phyloP scores from a whole-genome alignment of 371 early-diverging fungal species.

The Haplosporangium sp. region DNA sequence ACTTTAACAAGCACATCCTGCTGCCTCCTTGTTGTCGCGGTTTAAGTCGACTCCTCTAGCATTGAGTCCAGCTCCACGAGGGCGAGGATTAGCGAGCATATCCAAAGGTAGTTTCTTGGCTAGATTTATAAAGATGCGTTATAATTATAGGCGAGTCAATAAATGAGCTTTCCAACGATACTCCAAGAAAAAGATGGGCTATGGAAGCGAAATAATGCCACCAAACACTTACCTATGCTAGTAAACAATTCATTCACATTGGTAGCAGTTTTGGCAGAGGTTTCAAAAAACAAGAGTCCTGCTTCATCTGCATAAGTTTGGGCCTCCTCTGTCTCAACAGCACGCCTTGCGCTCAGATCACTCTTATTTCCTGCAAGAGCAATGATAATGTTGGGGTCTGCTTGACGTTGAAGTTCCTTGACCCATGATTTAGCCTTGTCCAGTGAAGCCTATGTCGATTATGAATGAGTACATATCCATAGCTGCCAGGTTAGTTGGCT shows the following conservation, averaged over 20 bases:
- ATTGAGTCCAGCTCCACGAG: slow-evolving; percentile 47
- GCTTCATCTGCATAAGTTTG: slow-evolving; percentile 90
- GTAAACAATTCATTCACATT: slow-evolving; percentile 90
- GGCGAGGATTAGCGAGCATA: slow-evolving; percentile 58
- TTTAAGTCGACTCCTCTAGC: slow-evolving; percentile 55
- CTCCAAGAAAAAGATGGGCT: neutral
- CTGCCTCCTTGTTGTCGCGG: slow-evolving; percentile 41
- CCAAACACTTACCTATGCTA: slow-evolving; percentile 76
- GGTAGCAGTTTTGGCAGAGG: slow-evolving; percentile 92
- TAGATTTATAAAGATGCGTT: slow-evolving; percentile 16
- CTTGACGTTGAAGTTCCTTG: slow-evolving; percentile 95
- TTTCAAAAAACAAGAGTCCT: slow-evolving; percentile 91
- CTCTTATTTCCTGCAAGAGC: slow-evolving; percentile 97
- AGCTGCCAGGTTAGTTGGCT: too few relatives aligned
- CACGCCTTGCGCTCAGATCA: slow-evolving; percentile 85
- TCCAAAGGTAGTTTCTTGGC: slow-evolving; percentile 81
- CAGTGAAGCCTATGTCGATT: slow-evolving; percentile 80
- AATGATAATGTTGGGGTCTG: slow-evolving; percentile 96
- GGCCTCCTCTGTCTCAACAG: slow-evolving; percentile 84
- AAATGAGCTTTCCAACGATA: neutral
- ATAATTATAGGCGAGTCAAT: neutral
- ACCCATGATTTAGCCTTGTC: slow-evolving; percentile 99
- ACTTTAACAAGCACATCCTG: slow-evolving; percentile 56
- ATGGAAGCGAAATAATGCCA: neutral
- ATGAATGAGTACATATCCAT: neutral